phyloP scores from a whole-genome alignment of 148 eudicot genomes.

The Cornus suecica region DNA sequence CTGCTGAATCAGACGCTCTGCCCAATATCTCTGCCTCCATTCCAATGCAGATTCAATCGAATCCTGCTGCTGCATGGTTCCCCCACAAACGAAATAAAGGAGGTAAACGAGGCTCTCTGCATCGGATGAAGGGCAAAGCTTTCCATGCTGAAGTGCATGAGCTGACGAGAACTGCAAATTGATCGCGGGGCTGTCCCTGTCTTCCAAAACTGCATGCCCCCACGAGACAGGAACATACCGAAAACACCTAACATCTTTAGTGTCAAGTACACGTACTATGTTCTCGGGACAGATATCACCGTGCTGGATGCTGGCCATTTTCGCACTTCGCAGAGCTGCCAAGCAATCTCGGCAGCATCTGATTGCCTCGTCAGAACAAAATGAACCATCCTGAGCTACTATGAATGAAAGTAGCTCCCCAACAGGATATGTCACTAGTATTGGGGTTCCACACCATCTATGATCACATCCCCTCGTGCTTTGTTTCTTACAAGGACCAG shows the following conservation, averaged over 20 bases:
- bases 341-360: conserved; percentile 77
- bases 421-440: conserved; percentile 59
- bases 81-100: conserved; percentile 58
- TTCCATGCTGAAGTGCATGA: conserved; percentile 75
- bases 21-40: conserved; percentile 74
- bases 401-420: conserved; percentile 59
- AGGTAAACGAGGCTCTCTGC: conserved; percentile 73
- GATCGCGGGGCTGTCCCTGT: conserved; percentile 69
- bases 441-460: conserved; percentile 73
- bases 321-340: conserved; percentile 62
- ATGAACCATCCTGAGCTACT: conserved; percentile 46
- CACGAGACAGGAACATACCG: conserved; percentile 54
- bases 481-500: conserved; percentile 55
- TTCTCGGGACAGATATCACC: conserved; percentile 81
- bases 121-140: conserved; percentile 78
- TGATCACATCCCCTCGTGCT: conserved; percentile 66
- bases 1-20: conserved; percentile 61
- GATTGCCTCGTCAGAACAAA: conserved; percentile 57
- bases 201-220: conserved; percentile 83
- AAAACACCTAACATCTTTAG: conserved; percentile 26
- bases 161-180: conserved; percentile 71
- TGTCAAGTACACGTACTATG: conserved; percentile 40
- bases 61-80: conserved; percentile 58
- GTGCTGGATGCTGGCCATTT: conserved; percentile 57
- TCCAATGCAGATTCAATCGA: conserved; percentile 75